Conservation (phyloP, 164 flowering plant genomes). For the Kingdonia uniflora region DNA sequence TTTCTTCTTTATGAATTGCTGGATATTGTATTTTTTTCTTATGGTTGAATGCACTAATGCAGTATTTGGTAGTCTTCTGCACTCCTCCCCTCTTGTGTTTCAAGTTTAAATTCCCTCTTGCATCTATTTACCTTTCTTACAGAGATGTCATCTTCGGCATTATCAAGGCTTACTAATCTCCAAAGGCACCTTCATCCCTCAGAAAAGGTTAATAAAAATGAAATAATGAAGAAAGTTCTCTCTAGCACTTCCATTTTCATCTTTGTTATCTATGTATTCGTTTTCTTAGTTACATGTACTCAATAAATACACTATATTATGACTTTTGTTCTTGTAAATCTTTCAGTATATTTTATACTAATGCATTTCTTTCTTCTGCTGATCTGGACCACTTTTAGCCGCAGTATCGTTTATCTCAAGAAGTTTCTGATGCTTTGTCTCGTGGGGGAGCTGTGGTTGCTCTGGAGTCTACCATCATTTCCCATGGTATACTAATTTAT, state of each 20-base stretch:
- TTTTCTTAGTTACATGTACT: not conserved
- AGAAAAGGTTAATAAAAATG: not conserved
- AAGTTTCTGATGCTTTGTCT: constrained; percentile 64
- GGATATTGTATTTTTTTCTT: too few relatives aligned
- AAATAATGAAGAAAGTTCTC: not conserved
- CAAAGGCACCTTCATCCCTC: constrained; percentile 11
- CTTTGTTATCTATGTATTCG: not conserved
- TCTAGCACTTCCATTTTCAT: not conserved
- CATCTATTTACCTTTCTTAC: too few relatives aligned
- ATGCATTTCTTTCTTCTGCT: too few relatives aligned
- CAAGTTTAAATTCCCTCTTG: too few relatives aligned
- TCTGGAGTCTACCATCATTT: constrained; percentile 81
- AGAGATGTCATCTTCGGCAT: constrained; percentile 8
- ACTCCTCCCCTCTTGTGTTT: too few relatives aligned
- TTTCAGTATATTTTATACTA: too few relatives aligned
- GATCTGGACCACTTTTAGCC: not conserved
- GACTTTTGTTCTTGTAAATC: too few relatives aligned
- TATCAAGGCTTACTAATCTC: constrained; percentile 14
- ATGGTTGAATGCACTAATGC: too few relatives aligned
- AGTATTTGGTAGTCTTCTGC: too few relatives aligned
- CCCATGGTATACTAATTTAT: constrained; percentile 44
- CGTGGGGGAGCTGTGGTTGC: constrained; percentile 71
- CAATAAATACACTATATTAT: too few relatives aligned
- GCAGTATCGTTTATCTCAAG: constrained; percentile 29
- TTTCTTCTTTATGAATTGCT: too few relatives aligned